These are phyloP conservation scores for Hypoxylon rickii DNA, from an alignment of 495 filamentous ascomycete species.

Conservation along the genomic window DNA sequence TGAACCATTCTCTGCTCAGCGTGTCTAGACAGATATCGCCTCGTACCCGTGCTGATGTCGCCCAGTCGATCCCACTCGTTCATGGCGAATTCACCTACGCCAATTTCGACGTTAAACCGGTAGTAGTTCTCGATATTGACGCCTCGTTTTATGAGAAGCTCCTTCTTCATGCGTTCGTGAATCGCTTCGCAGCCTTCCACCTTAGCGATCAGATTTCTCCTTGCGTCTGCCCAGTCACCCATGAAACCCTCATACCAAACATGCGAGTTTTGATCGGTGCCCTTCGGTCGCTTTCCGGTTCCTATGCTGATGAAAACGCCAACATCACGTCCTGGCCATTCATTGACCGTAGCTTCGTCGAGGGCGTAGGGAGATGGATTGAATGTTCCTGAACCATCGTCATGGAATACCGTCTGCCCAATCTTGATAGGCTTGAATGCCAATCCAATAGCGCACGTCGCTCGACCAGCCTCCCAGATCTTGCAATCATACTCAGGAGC, in stretches of 20 bases:
- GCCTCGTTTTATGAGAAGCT: constrained; percentile 73
- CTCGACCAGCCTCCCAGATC: constrained; percentile 94
- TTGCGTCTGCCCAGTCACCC: constrained; percentile 88
- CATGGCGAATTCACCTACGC: constrained; percentile 97
- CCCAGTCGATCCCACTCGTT: constrained; percentile 94
- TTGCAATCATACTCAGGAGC: constrained; percentile 87
- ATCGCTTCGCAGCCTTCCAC: constrained; percentile 95
- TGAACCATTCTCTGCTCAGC: constrained; percentile 77
- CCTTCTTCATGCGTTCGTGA: constrained; percentile 78
- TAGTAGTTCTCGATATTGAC: constrained; percentile 93
- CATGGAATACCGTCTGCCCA: constrained; percentile 89
- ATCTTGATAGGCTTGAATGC: constrained; percentile 97
- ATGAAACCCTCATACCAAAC: constrained; percentile 95
- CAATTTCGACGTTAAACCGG: constrained; percentile 95
- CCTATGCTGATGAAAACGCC: constrained; percentile 90
- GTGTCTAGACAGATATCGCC: constrained; percentile 74
- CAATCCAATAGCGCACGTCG: constrained; percentile 87
- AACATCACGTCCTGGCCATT: constrained; percentile 91
- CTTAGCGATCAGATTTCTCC: constrained; percentile 79
- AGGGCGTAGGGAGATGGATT: constrained; percentile 85
- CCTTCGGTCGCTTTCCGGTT: constrained; percentile 83
- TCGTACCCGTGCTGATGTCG: constrained; percentile 90
- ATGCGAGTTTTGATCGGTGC: constrained; percentile 67
- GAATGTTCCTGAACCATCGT: constrained; percentile 89
- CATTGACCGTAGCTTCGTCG: constrained; percentile 87